These are phyloP conservation scores for Amesomyces nigricolor DNA, from an alignment of 2,329 filamentous ascomycete species.

Conservation along the genomic window DNA sequence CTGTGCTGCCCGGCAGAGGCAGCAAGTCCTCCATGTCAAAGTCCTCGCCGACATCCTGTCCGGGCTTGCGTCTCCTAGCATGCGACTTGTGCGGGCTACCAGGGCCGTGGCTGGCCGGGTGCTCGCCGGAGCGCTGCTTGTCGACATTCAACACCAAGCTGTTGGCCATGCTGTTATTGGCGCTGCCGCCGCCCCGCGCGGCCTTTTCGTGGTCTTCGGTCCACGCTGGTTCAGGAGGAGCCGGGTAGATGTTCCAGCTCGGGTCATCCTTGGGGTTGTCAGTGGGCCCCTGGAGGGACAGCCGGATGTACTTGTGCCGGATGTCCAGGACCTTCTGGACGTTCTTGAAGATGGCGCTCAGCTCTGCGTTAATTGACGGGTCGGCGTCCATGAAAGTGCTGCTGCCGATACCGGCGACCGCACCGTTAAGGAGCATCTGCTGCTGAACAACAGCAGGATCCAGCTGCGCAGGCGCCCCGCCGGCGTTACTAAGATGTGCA, in stretches of 20 bases:
- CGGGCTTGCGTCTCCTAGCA: slow-evolving; percentile 69
- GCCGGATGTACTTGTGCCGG: slow-evolving; percentile 78
- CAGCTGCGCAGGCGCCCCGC: slow-evolving; percentile 9
- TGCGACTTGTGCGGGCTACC: slow-evolving; percentile 39
- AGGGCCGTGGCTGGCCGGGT: slow-evolving; percentile 30
- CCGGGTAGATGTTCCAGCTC: slow-evolving; percentile 83
- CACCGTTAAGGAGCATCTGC: slow-evolving; percentile 33
- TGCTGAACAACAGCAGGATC: slow-evolving; percentile 25
- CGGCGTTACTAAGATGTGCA: slow-evolving; percentile 18
- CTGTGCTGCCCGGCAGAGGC: slow-evolving; percentile 64
- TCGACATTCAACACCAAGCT: slow-evolving; percentile 39
- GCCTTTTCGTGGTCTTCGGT: slow-evolving; percentile 46
- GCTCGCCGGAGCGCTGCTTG: slow-evolving; percentile 28
- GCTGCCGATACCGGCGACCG: slow-evolving; percentile 57
- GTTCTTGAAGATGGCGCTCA: slow-evolving; percentile 81
- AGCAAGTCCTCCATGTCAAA: slow-evolving; percentile 75
- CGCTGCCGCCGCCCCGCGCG: slow-evolving; percentile 32
- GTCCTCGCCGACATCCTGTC: slow-evolving; percentile 85
- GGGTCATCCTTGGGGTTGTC: slow-evolving; percentile 86
- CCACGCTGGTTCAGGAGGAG: slow-evolving; percentile 89
- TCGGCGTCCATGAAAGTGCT: slow-evolving; percentile 67
- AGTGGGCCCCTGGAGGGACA: slow-evolving; percentile 74
- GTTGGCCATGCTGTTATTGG: slow-evolving; percentile 42
- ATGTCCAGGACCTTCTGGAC: slow-evolving; percentile 86
- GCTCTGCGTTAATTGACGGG: slow-evolving; percentile 73